These are phyloP conservation scores for Acanthamoeba lenticulata DNA, from an alignment of 208 protist species.

Conservation along the genomic window DNA sequence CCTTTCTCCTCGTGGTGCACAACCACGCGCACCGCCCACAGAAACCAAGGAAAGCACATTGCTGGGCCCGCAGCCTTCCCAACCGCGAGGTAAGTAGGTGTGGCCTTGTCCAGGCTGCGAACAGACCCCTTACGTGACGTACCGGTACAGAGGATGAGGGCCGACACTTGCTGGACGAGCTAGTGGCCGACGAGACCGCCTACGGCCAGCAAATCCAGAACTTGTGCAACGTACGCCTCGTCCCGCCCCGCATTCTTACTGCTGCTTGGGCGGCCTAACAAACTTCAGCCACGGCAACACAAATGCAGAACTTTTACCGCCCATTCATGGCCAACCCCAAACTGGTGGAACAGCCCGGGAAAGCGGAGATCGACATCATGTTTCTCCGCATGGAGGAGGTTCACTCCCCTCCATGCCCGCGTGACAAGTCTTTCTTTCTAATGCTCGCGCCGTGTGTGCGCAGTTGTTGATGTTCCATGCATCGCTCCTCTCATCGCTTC, in stretches of 20 bases:
- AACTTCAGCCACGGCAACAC: neutral
- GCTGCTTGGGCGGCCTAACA: neutral
- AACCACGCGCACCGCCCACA: neutral
- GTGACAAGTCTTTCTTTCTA: neutral
- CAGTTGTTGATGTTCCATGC: neutral
- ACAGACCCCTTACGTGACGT: neutral
- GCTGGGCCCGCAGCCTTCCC: too few species aligned
- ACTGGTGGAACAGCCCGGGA: neutral
- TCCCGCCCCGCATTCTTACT: neutral
- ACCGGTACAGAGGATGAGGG: neutral
- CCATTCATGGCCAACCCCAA: neutral
- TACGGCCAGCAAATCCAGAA: neutral
- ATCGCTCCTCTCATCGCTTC: neutral
- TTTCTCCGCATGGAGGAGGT: constrained; percentile 23
- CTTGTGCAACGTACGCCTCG: neutral
- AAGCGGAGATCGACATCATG: neutral
- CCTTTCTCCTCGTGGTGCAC: neutral
- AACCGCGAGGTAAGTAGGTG: neutral
- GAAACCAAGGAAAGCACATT: neutral
- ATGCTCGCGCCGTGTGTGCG: too few species aligned
- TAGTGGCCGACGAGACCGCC: neutral
- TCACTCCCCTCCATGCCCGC: neutral
- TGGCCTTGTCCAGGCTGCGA: neutral
- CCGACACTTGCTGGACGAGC: neutral
- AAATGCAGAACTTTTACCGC: neutral